Evolutionary conservation across 2,329 filamentous ascomycete genomes (phyloP), one percentile per base, ranked within the genome.

Genomic region (Incumbomyces delicatus): DNA sequence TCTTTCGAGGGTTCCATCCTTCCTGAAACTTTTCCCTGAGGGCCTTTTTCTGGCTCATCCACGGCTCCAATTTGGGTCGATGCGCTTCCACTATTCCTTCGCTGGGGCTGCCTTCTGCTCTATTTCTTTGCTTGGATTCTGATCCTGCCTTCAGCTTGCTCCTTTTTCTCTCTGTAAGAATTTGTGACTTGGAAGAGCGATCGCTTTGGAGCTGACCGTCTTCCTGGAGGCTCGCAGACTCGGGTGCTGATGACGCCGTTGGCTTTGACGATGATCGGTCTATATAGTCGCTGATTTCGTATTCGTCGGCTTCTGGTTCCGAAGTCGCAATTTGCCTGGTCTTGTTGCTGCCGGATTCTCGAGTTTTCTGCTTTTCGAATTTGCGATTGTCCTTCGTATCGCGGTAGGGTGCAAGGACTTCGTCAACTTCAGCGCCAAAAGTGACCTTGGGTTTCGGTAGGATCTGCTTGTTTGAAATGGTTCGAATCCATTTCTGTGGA

Each of bases 1-100:
- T 82, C 65, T 94, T 95, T 41, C 77, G 76, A 27, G 92, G 90
- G 22, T 75, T 74, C 89, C 90, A 98, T 8, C 82, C 69, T 33
- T 82, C 77, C 1, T 79, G 79, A 54, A 95, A 92, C 60, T 96
- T 98, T 50, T 77, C 66, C 57, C 81, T 77, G 31, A 94, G 66
- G 0, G 80, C 83, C 1, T 69, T 69, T 62, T 95, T 95, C 55
- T 95, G 84, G 12, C 77, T 63, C 61, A 78, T 74, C 92, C 92
- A 96, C 2, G 59, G 50, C 53, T 81, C 75, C 2, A 36, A 33
- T 35, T 38, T 45, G 6, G 17, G 17, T 6, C 17, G 38, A 27
- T 5, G 17, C 20, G 13, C 5, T 8, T 27, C 22, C 22, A 13
- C 12, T n/a, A 6, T 13, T 6, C 6, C 14, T 27, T 18, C 29